A percentile compares a stretch with the other conserved stretches of the same genome.
These are phyloP conservation scores for Pythium rhizo-oryzae DNA, from an alignment of 352 stramenopile genomes.

Conservation along the genomic window DNA sequence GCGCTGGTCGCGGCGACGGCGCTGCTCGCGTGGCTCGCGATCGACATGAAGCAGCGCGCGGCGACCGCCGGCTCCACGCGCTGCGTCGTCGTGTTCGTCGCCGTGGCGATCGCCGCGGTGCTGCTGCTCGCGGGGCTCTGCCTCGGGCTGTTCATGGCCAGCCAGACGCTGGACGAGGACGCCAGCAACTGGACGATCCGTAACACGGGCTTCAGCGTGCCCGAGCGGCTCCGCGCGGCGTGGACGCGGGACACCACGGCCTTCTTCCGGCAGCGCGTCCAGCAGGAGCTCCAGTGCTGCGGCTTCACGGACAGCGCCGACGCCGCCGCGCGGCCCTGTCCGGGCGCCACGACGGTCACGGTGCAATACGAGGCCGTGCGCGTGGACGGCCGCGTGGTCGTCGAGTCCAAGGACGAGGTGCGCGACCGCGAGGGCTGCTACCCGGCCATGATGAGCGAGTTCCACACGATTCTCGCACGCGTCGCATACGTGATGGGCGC, in stretches of 20 bases:
- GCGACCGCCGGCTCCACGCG: conserved; percentile 21
- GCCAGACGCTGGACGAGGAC: conserved; percentile 53
- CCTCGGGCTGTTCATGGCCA: conserved; percentile 62
- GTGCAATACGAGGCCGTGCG: conserved; percentile 64
- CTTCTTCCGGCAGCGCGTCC: conserved; percentile 50
- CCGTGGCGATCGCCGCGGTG: conserved; percentile 42
- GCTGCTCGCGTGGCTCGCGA: conserved; percentile 53
- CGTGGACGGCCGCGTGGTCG: conserved; percentile 57
- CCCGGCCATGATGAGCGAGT: conserved; percentile 49
- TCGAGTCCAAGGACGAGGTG: conserved; percentile 46
- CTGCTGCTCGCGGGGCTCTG: conserved; percentile 45
- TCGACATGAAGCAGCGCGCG: conserved; percentile 43
- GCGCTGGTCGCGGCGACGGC: conserved; percentile 38
- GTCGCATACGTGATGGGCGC: conserved; percentile 44
- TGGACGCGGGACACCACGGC: conserved; percentile 47
- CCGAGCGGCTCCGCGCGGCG: conserved; percentile 41
- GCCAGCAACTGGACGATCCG: conserved; percentile 72
- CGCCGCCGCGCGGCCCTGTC: conserved; percentile 54
- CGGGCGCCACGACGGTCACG: conserved; percentile 40
- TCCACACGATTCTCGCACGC: conserved; percentile 45
- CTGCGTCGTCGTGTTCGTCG: conserved; percentile 38
- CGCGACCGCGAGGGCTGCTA: conserved; percentile 58
- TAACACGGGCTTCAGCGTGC: conserved; percentile 70
- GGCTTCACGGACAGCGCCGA: conserved; percentile 55
- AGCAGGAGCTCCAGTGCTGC: conserved; percentile 74